A percentile compares a stretch with the other conserved stretches of the same genome.
Evolutionary conservation across 2,329 filamentous ascomycete genomes (phyloP).

Genomic region (Neophaeococcomyces aloes): DNA sequence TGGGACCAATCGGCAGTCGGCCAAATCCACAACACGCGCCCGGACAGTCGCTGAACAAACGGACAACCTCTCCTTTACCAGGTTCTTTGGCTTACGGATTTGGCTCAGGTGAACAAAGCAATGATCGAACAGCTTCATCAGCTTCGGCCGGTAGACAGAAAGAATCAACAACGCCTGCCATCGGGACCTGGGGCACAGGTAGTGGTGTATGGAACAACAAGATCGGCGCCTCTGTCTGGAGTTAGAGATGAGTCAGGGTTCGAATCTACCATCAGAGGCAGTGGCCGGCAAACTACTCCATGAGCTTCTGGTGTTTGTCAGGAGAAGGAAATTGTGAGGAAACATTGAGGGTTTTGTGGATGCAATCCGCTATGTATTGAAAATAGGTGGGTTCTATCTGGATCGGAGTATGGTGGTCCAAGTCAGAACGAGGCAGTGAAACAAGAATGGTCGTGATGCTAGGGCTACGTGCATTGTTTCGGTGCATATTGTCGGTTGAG

Average conservation of each 20-base stretch:
- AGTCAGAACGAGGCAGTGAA: no score
- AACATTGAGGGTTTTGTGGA: no score
- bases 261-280: neutral
- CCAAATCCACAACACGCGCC: slow-evolving; percentile 49
- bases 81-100: slow-evolving; percentile 62
- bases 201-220: slow-evolving; percentile 76
- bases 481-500: no score
- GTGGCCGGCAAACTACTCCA: no score
- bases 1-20: slow-evolving; percentile 88
- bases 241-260: slow-evolving; percentile 40
- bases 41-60: slow-evolving; percentile 60
- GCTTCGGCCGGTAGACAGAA: slow-evolving; percentile 46
- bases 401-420: no score
- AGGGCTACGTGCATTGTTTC: no score
- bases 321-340: no score
- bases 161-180: slow-evolving; percentile 35
- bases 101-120: slow-evolving; percentile 33
- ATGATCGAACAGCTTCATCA: slow-evolving; percentile 47
- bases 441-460: no score
- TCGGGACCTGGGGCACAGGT: slow-evolving; percentile 65
- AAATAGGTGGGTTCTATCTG: no score
- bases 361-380: no score
- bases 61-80: slow-evolving; percentile 80
- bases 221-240: slow-evolving; percentile 88
- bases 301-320: no score